Conservation (phyloP, 441 rosid genomes). For the Metrosideros polymorpha region DNA sequence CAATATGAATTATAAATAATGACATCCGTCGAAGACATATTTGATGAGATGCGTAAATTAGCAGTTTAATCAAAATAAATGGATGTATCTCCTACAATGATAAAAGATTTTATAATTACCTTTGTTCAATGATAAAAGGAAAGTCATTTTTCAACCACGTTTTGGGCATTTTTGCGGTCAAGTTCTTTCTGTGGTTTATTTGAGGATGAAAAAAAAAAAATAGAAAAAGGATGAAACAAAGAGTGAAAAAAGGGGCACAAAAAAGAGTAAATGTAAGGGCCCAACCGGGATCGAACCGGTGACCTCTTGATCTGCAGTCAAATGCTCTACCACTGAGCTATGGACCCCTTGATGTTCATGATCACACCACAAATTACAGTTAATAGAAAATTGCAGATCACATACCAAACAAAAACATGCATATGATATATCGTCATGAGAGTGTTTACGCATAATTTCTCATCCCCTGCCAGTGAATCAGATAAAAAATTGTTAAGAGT, state of each 20-base stretch:
- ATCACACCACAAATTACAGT: accelerated
- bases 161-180: not conserved
- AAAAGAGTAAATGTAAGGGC: not conserved
- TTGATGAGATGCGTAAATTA: not conserved
- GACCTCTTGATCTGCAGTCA: constrained; percentile 17
- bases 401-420: not conserved
- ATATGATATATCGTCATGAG: not conserved
- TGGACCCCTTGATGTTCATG: not conserved
- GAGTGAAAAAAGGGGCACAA: not conserved
- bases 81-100: not conserved
- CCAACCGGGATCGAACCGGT: not conserved
- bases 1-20: not conserved
- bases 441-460: not conserved
- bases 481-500: not conserved
- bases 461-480: not conserved
- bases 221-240: not conserved
- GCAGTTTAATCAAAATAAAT: too few relatives aligned
- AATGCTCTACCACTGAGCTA: constrained; percentile 13
- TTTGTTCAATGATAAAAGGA: not conserved
- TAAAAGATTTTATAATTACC: not conserved
- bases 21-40: not conserved
- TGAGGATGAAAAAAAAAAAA: not conserved
- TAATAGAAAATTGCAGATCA: not conserved
- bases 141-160: not conserved
- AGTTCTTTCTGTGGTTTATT: not conserved